These are phyloP conservation scores for Artemisia tridentata DNA, from an alignment of 129 eudicot species.

Conservation along the genomic window DNA sequence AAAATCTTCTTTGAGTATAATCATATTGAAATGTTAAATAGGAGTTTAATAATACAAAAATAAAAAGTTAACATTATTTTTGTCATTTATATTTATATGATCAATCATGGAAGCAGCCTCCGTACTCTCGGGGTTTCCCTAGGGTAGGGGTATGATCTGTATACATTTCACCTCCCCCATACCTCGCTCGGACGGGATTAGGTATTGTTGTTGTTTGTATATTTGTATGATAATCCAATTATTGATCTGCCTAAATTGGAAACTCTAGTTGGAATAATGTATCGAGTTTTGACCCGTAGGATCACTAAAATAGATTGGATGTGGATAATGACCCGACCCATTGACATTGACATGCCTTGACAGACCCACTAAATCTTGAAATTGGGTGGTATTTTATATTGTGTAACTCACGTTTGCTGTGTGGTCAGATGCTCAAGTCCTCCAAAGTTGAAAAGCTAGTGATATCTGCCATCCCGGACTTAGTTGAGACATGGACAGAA, in stretches of 20 bases:
- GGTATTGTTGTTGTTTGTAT: too few relatives aligned
- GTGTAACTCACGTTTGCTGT: slow-evolving; percentile 52
- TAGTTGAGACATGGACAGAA: slow-evolving; percentile 87
- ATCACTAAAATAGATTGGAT: too few relatives aligned
- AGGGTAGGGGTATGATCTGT: too few relatives aligned
- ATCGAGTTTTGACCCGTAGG: neutral
- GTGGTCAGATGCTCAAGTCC: slow-evolving; percentile 71
- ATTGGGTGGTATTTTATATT: slow-evolving; percentile 10
- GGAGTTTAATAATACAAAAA: slow-evolving; percentile 3
- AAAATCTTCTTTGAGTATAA: neutral
- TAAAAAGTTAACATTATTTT: neutral
- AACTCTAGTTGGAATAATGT: neutral
- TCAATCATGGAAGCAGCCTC: too few relatives aligned
- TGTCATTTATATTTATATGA: too few relatives aligned
- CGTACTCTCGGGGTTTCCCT: too few relatives aligned
- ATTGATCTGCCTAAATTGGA: neutral
- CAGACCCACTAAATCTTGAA: neutral
- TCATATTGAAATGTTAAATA: slow-evolving; percentile 1
- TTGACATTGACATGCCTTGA: neutral
- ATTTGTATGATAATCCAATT: neutral
- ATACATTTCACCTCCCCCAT: too few relatives aligned
- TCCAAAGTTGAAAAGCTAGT: slow-evolving; percentile 83
- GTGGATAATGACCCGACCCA: too few relatives aligned
- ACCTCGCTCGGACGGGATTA: too few relatives aligned
- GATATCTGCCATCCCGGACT: slow-evolving; percentile 72